phyloP scores from a whole-genome alignment of 352 stramenopile species.

The Globisporangium paroecandrum region DNA sequence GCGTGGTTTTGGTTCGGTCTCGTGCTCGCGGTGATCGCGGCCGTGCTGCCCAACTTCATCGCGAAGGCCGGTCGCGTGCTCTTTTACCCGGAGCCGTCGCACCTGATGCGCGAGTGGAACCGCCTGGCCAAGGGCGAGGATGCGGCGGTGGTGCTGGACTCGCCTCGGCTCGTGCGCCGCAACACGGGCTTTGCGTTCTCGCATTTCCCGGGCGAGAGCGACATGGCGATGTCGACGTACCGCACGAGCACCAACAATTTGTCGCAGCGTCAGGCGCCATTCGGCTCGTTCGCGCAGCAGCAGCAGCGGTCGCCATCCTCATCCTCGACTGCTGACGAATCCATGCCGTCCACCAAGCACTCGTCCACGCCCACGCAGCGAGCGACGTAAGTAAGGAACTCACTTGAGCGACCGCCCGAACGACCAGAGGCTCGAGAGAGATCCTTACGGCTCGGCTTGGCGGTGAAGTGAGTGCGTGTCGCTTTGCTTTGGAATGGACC shows the following conservation, averaged over 20 bases:
- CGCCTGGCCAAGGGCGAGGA: slow-evolving; percentile 77
- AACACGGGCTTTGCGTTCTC: slow-evolving; percentile 89
- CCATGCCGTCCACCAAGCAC: slow-evolving; percentile 38
- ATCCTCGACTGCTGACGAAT: slow-evolving; percentile 58
- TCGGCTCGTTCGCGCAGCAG: slow-evolving; percentile 8
- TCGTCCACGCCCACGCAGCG: slow-evolving; percentile 8
- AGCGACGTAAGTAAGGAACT: not conserved
- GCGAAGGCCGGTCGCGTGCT: slow-evolving; percentile 80
- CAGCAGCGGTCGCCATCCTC: slow-evolving; percentile 29
- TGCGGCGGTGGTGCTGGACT: slow-evolving; percentile 48
- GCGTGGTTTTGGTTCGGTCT: slow-evolving; percentile 88
- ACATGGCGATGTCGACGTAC: slow-evolving; percentile 62
- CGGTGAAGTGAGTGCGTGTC: not conserved
- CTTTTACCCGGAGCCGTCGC: slow-evolving; percentile 86
- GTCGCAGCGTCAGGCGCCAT: slow-evolving; percentile 11
- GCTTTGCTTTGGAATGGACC: not conserved
- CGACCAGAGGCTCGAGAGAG: not conserved
- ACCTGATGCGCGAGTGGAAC: slow-evolving; percentile 90
- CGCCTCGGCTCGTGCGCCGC: slow-evolving; percentile 71
- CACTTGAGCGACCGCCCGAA: too few species aligned
- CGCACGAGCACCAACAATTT: slow-evolving; percentile 16
- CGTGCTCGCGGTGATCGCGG: slow-evolving; percentile 45
- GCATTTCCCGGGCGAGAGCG: slow-evolving; percentile 64
- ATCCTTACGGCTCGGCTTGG: not conserved
- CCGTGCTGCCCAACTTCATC: slow-evolving; percentile 85